Percentiles rank a stretch among this genome's conserved stretches.
phyloP scores from a whole-genome alignment of 2,329 filamentous ascomycete species.

The Aspergillus fructus region DNA sequence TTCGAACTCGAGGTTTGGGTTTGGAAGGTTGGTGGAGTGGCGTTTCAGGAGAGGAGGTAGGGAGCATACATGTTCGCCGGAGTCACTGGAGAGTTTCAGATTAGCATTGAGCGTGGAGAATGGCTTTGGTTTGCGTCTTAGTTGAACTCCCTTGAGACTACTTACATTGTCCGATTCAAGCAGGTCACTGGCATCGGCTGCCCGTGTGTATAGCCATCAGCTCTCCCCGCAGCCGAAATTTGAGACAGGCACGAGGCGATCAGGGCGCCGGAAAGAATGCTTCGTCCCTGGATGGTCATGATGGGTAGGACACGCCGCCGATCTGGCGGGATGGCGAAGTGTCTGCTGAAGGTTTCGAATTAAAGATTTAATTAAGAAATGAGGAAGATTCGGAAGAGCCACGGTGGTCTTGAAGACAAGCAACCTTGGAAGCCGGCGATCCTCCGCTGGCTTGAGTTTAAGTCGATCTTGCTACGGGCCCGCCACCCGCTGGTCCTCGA shows the following conservation, averaged over 20 bases:
- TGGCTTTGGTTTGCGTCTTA: background rate
- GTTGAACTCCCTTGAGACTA: conserved; percentile 14
- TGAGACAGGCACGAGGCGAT: conserved; percentile 20
- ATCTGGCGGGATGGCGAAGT: background rate
- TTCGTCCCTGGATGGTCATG: conserved; percentile 11
- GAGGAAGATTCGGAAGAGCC: conserved; percentile 4
- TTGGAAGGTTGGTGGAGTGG: background rate
- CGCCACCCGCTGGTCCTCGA: background rate
- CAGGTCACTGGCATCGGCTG: conserved; percentile 69
- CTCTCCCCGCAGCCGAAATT: conserved; percentile 24
- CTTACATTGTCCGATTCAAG: conserved; percentile 71
- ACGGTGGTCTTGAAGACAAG: conserved; percentile 12
- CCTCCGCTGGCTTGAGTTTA: conserved; percentile 1
- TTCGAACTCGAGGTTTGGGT: background rate
- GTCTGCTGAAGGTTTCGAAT: background rate
- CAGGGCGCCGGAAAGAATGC: conserved; percentile 14
- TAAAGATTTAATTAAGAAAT: background rate
- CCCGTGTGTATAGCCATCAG: conserved; percentile 49
- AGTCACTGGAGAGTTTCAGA: conserved; percentile 22
- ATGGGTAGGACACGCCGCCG: conserved; percentile 6
- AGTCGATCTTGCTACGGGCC: background rate
- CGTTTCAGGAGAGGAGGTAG: background rate
- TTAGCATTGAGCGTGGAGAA: conserved; percentile 2
- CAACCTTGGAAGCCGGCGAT: conserved; percentile 5
- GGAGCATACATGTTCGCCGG: conserved; percentile 31